These are phyloP conservation scores for Neurospora sp. DNA, from an alignment of 2,329 filamentous ascomycete species.

Conservation along the genomic window DNA sequence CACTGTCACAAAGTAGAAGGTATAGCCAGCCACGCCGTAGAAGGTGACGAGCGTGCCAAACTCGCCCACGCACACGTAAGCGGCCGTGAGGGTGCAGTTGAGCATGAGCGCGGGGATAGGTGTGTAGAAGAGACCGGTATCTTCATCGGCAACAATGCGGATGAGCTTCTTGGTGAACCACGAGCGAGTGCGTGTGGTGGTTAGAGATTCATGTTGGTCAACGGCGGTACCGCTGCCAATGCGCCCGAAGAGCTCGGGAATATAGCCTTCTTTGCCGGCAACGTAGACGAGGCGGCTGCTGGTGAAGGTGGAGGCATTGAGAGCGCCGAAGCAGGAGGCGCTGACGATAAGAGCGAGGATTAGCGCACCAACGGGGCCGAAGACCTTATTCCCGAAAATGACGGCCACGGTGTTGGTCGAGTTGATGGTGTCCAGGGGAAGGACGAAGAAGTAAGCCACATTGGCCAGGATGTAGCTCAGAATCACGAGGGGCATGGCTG, in stretches of 20 bases:
- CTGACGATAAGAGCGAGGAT: slow-evolving; percentile 82
- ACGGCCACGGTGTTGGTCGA: slow-evolving; percentile 92
- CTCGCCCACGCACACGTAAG: slow-evolving; percentile 79
- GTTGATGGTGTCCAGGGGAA: slow-evolving; percentile 72
- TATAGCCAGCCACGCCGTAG: slow-evolving; percentile 93
- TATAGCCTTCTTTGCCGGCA: slow-evolving; percentile 89
- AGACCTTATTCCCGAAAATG: slow-evolving; percentile 77
- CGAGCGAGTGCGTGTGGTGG: slow-evolving; percentile 38
- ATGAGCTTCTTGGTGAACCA: slow-evolving; percentile 51
- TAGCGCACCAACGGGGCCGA: slow-evolving; percentile 72
- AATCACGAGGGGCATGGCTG: slow-evolving; percentile 91
- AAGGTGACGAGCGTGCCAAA: slow-evolving; percentile 91
- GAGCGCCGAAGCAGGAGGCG: slow-evolving; percentile 84
- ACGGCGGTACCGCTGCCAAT: slow-evolving; percentile 54
- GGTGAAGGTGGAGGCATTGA: slow-evolving; percentile 93
- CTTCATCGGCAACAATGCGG: slow-evolving; percentile 61
- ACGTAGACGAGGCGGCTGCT: slow-evolving; percentile 86
- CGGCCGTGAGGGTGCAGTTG: slow-evolving; percentile 62
- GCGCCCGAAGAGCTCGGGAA: slow-evolving; percentile 72
- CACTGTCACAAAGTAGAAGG: slow-evolving; percentile 94
- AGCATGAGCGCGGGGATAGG: slow-evolving; percentile 86
- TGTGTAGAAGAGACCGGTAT: slow-evolving; percentile 78
- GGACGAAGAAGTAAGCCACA: slow-evolving; percentile 85
- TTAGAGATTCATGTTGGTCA: slow-evolving; percentile 28
- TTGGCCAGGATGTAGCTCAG: slow-evolving; percentile 84